Base-by-base conservation (phyloP, 2,329 filamentous ascomycete genomes). In the Mycosphaerelloides madeirae region DNA sequence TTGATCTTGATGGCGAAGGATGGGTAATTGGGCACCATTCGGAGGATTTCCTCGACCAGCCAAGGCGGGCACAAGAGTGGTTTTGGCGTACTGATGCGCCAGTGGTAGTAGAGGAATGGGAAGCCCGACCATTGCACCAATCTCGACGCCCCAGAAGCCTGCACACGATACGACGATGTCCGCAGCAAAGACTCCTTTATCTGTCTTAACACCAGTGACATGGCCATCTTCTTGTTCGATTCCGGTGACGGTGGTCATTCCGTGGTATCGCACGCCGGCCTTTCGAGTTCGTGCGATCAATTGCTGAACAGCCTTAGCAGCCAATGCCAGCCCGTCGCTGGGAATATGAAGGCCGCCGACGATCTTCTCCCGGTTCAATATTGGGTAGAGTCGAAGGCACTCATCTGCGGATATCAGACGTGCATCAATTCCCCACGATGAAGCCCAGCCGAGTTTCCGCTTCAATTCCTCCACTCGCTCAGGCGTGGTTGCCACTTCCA, bases 81-180 rank as follows among this genome's bases (percentile, higher is more conserved):
- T 83, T 63, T 81, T 83, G 38, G 69, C 80, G 50, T 83, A 83
- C 51, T 83, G 80, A 42, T 83, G 80, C 0, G 73, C 80, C 46
- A 83, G 70, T 3, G 80, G 80, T 0, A 81, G 69, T 3, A 83
- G 62, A 6, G 80, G 80, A 16, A 83, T 71, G 1, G 73, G 65
- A 11, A 81, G 54, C 3, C 72, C 79, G 32, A 77, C 71, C 79
- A 83, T 80, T 5, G 73, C 75, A 16, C 80, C 80, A 6, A 83
- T 67, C 57, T 83, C 79, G 6, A 82, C 80, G 9, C 80, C 80
- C 80, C 80, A 83, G 60, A 83, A 80, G 0, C 80, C 80, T 6
- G 78, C 80, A 49, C 80, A 83, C 1, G 78, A 82, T 29, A 83
- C 63, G 39, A 83, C 68, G 18, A 82, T 76, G 43, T 83, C 80